A percentile compares a stretch with the other conserved stretches of the same genome.
These are phyloP conservation scores for Blastomyces silverae DNA, from an alignment of 2,329 filamentous ascomycete species.

Conservation along the genomic window DNA sequence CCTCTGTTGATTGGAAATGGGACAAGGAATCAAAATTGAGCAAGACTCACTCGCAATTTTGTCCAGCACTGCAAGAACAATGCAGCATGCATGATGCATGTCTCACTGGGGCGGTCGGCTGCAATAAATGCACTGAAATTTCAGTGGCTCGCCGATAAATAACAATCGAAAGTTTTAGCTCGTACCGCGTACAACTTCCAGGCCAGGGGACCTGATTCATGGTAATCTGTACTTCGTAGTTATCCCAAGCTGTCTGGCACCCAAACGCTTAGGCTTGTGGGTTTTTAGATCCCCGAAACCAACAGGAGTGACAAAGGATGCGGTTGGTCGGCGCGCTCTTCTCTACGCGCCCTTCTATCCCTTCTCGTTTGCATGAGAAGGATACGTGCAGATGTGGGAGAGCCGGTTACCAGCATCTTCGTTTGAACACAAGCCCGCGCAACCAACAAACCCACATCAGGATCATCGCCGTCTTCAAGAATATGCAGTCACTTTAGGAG, in stretches of 20 bases:
- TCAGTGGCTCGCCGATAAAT: background rate
- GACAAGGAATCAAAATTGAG: background rate
- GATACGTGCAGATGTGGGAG: background rate
- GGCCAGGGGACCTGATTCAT: background rate
- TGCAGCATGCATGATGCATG: background rate
- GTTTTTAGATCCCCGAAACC: background rate
- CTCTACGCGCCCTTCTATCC: background rate
- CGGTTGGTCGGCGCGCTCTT: background rate
- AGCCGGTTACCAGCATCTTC: background rate
- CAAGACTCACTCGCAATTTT: background rate
- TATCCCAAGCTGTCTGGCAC: too few species aligned
- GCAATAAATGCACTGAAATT: background rate
- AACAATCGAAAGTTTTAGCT: background rate
- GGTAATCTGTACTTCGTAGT: background rate
- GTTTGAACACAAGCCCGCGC: background rate
- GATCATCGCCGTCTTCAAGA: constrained; percentile 1
- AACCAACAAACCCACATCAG: background rate
- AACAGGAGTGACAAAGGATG: background rate
- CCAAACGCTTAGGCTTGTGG: too few species aligned
- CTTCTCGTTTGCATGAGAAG: background rate
- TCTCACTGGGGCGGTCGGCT: background rate
- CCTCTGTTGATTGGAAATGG: background rate
- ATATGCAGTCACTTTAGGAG: background rate
- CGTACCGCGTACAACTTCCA: background rate
- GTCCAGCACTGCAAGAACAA: background rate